Conservation (phyloP, 2,329 filamentous ascomycete genomes). For the Gremmenia infestans region DNA sequence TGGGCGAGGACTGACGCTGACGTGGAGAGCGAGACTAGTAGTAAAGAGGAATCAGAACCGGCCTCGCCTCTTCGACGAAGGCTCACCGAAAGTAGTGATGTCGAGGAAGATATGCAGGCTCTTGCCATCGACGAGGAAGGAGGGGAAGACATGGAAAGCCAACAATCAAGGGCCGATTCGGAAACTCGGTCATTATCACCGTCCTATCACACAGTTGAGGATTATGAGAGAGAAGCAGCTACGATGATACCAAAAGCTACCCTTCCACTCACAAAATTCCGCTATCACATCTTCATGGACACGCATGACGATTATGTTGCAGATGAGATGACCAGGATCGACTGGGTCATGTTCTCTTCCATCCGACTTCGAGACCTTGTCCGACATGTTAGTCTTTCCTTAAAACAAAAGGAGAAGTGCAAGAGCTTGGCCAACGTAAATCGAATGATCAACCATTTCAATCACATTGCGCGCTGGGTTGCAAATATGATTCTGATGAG, state of each 20-base stretch:
- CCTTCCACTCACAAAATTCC: constrained; percentile 71
- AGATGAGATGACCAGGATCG: constrained; percentile 87
- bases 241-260: constrained; percentile 65
- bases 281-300: constrained; percentile 89
- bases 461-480: constrained; percentile 78
- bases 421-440: constrained; percentile 80
- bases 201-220: constrained; percentile 62
- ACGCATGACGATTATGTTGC: constrained; percentile 80
- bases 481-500: constrained; percentile 80
- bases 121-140: constrained; percentile 19
- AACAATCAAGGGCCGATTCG: constrained; percentile 21
- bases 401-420: constrained; percentile 67
- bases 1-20: constrained; percentile 83
- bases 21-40: constrained; percentile 25
- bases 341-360: constrained; percentile 97
- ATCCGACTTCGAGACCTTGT: constrained; percentile 91
- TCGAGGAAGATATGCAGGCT: constrained; percentile 19
- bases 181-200: constrained; percentile 21
- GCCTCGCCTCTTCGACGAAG: constrained; percentile 18
- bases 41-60: constrained; percentile 16
- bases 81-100: constrained; percentile 12
- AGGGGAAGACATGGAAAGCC: constrained; percentile 20
- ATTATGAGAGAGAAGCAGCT: constrained; percentile 74
- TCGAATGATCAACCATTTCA: constrained; percentile 91
- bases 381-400: constrained; percentile 76